A percentile compares a stretch with the other conserved stretches of the same genome.
Evolutionary conservation across 139 green algal genomes (phyloP).

Genomic region (Penium margaritaceum): DNA sequence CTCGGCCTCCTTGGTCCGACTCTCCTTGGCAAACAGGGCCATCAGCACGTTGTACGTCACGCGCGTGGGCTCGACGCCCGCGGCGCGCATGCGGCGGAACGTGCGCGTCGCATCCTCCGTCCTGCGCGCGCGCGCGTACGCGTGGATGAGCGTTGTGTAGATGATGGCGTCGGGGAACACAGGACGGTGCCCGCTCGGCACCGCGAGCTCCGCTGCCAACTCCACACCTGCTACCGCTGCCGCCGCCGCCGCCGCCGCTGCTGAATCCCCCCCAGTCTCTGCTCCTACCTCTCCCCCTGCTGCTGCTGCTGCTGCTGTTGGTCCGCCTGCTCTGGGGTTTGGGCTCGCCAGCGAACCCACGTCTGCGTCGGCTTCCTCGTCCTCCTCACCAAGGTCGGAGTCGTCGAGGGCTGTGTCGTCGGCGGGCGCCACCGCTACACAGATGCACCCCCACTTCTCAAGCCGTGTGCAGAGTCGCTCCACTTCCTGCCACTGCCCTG

Average conservation of each 20-base stretch:
- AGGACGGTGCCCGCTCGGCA: too few relatives aligned
- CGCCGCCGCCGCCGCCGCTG: background rate
- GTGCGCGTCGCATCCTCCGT: background rate
- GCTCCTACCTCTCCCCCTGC: background rate
- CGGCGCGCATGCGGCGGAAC: slow-evolving; percentile 11
- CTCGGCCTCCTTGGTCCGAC: background rate
- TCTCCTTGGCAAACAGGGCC: slow-evolving; percentile 6
- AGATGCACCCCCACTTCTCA: too few relatives aligned
- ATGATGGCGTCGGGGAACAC: slow-evolving; percentile 3
- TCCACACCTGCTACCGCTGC: background rate
- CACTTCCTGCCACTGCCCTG: too few relatives aligned
- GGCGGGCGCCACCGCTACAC: too few relatives aligned
- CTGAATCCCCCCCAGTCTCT: background rate
- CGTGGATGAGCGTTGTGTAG: slow-evolving; percentile 1
- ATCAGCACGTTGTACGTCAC: slow-evolving; percentile 17
- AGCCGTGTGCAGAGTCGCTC: too few relatives aligned
- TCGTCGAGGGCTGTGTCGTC: too few relatives aligned
- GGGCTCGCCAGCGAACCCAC: too few relatives aligned
- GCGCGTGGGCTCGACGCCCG: background rate
- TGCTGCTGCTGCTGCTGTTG: background rate
- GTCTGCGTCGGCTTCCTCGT: too few relatives aligned
- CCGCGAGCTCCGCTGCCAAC: background rate
- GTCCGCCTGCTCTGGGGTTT: too few relatives aligned
- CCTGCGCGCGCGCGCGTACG: background rate
- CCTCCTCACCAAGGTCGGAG: too few relatives aligned